These are phyloP conservation scores for Candida bentonensis DNA, from an alignment of 805 yeast genomes.

Conservation along the genomic window DNA sequence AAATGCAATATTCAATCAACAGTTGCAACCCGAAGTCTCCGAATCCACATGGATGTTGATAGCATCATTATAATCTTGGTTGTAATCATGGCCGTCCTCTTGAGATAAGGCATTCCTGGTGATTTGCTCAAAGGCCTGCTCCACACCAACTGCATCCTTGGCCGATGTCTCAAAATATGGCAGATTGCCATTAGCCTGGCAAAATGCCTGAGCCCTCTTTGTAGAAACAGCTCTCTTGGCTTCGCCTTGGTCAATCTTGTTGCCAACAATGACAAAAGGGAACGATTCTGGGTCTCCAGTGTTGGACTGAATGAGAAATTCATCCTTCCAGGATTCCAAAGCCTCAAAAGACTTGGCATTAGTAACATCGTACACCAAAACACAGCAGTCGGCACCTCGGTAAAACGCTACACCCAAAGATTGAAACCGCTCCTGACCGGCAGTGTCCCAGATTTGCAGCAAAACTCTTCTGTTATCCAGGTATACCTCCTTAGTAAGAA, in stretches of 20 bases:
- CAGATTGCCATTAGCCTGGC: conserved; percentile 55
- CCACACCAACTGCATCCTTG: conserved; percentile 89
- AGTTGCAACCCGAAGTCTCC: not conserved
- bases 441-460: conserved; percentile 89
- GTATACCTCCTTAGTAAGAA: conserved; percentile 76
- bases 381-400: conserved; percentile 97
- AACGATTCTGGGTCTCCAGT: conserved; percentile 88
- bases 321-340: conserved; percentile 87
- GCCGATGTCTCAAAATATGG: conserved; percentile 98
- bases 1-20: no score
- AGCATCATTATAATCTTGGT: conserved; percentile 92
- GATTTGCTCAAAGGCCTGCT: conserved; percentile 88
- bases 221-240: conserved; percentile 59
- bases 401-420: conserved; percentile 93
- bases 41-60: conserved; percentile 35
- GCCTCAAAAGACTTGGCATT: conserved; percentile 87
- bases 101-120: conserved; percentile 93
- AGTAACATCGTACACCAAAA: conserved; percentile 88
- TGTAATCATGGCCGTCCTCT: conserved; percentile 80
- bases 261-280: conserved; percentile 91
- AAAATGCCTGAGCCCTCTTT: conserved; percentile 47
- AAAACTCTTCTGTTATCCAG: conserved; percentile 75
- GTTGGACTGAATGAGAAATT: conserved; percentile 84
- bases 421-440: conserved; percentile 97
- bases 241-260: conserved; percentile 90